Evolutionary conservation across 768 basidiomycete species (phyloP), one percentile per base, ranked within the genome.

Genomic region (Termitomyces sp.): DNA sequence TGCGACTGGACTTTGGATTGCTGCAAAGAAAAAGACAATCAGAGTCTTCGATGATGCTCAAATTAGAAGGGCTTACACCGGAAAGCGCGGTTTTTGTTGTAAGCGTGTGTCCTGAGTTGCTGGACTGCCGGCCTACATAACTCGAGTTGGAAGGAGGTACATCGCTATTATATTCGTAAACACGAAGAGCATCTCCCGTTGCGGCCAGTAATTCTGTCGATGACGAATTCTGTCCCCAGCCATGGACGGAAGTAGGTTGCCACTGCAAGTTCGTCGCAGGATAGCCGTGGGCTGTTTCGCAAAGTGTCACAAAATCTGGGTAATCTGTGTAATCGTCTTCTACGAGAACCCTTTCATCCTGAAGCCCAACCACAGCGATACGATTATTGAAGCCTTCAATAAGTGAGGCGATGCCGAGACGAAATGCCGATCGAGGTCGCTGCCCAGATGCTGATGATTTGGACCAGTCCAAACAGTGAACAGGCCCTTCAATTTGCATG

Each of bases 181-280:
- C 84, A 65, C 95, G 81, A 68, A 99, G 73, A 52, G 93, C 93
- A 74, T 98, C 97, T 32, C 93, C 94, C 0, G 94, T 96, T 6
- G 94, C 96, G 11, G 96, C 96, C 9, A 99, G 79, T 51, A 97
- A 76, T 73, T 99, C 97, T 51, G 90, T 81, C 52, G 77, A 75
- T 8, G 81, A 74, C 4, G 83, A 79, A 72, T 88, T 91, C 72
- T 86, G 85, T 6, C 84, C 79, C 90, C 92, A 92, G 47, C 79
- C 72, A 70, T 85, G 83, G 48, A 78, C 81, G 36, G 80, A 75
- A 25, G 91, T 80, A 32, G 97, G 97, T 66, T 97, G 94, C 92
- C 95, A 98, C 68, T 91, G 94, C 52, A 98, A 75, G 72, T 87
- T 90, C 14, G 95, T 98, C 10, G 94, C 92, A 17, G 97, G 97